Percentiles rank a stretch among this genome's conserved stretches.
Conservation (phyloP, 2,329 filamentous ascomycete species). For the Colletotrichum endophyticum region DNA sequence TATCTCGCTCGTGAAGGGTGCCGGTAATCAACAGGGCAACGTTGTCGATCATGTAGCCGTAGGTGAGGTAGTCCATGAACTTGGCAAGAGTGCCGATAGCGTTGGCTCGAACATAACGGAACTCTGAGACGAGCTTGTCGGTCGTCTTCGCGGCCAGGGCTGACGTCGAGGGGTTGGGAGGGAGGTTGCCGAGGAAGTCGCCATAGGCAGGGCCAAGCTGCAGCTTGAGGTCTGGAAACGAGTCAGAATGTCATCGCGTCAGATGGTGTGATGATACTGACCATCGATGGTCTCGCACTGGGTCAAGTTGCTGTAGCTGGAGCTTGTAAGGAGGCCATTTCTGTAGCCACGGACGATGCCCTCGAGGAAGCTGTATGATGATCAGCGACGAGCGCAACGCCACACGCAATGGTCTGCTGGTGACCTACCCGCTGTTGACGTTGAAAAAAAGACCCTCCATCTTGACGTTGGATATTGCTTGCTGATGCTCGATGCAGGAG, state of each 20-base stretch:
- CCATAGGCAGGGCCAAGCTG: conserved; percentile 96
- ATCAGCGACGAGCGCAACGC: not conserved
- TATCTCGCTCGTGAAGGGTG: conserved; percentile 96
- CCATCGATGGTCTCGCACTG: conserved; percentile 98
- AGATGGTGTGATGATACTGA: conserved; percentile 43
- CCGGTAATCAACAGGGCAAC: conserved; percentile 97
- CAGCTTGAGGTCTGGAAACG: conserved; percentile 83
- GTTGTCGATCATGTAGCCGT: conserved; percentile 99
- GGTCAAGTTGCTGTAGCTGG: conserved; percentile 94
- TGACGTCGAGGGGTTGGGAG: conserved; percentile 96
- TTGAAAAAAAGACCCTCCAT: conserved; percentile 98
- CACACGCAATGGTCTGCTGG: conserved; percentile 1
- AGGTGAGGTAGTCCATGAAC: conserved; percentile 98
- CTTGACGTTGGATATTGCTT: conserved; percentile 7
- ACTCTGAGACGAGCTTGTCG: conserved; percentile 97
- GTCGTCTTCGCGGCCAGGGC: conserved; percentile 93
- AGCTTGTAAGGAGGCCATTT: conserved; percentile 86
- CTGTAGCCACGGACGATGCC: conserved; percentile 97
- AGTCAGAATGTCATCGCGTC: conserved; percentile 14
- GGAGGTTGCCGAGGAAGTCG: conserved; percentile 92
- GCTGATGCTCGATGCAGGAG: not conserved
- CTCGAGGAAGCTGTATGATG: conserved; percentile 81
- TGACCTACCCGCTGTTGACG: conserved; percentile 82
- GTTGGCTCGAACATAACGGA: conserved; percentile 94
- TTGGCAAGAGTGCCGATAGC: conserved; percentile 88